Evolutionary conservation across 2,329 filamentous ascomycete species (phyloP).

Genomic region (Aureobasidium pullulans): DNA sequence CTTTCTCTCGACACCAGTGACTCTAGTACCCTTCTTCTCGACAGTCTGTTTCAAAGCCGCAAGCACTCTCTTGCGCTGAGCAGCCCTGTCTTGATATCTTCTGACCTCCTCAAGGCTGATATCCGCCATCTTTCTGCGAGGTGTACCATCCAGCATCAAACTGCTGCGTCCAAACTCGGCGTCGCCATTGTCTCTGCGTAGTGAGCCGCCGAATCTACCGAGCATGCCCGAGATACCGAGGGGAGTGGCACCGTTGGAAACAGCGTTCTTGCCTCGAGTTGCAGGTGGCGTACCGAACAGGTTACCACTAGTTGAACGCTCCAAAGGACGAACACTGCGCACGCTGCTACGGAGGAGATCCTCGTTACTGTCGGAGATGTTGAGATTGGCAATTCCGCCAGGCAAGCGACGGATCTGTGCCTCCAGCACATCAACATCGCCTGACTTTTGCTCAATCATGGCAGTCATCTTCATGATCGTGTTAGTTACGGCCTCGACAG

Average conservation of each 20-base stretch:
- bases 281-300: conserved; percentile 32
- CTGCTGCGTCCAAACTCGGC: conserved; percentile 11
- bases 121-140: conserved; percentile 31
- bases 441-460: conserved; percentile 86
- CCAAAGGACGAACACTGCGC: conserved; percentile 21
- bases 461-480: conserved; percentile 89
- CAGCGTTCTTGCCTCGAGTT: conserved; percentile 20
- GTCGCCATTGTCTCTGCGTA: conserved; percentile 20
- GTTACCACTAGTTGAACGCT: conserved; percentile 21
- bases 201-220: conserved; percentile 15
- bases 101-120: conserved; percentile 35
- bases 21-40: conserved; percentile 16
- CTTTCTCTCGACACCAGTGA: conserved; percentile 1
- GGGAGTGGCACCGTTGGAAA: conserved; percentile 25
- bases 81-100: conserved; percentile 27
- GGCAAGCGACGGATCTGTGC: conserved; percentile 69
- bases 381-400: conserved; percentile 23
- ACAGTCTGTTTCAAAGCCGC: conserved; percentile 28
- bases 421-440: conserved; percentile 85
- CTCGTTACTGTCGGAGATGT: conserved; percentile 23
- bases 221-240: conserved; percentile 31
- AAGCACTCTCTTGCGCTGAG: conserved; percentile 32
- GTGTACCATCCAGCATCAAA: conserved; percentile 22
- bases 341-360: conserved; percentile 27
- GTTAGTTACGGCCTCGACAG: conserved; percentile 82